Base-by-base conservation (phyloP, 2,329 filamentous ascomycete species). In the Claviceps digitariae region DNA sequence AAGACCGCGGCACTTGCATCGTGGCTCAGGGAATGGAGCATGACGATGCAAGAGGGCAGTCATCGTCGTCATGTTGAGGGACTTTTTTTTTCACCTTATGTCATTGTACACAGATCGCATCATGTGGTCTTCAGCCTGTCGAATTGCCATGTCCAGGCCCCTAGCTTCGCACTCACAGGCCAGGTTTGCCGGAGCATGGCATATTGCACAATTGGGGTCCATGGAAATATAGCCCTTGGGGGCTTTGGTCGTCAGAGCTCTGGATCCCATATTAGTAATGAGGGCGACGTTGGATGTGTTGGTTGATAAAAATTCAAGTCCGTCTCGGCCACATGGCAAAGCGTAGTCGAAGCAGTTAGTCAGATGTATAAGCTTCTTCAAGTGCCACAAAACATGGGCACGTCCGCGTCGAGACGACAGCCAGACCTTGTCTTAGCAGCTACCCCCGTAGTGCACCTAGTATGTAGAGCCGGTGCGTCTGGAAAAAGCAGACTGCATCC, bases 191-290 rank as follows among this genome's bases (percentile, higher is more conserved):
- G 82, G 79, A 57, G 75, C 74, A 62, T 74, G 73, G 66, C 82
- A 85, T 63, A 86, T 81, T 52, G 82, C 82, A 67, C 82, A 86
- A 68, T 84, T 79, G 45, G 82, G 82, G 62, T 85, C 82, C 79
- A 84, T 84, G 67, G 74, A 82, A 66, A 78, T 74, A 64, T 76
- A 61, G 56, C 70, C 65, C 67, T 76, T 77, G 61, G 71, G 69
- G 61, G 64, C 31, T 21, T 55, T 55, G 40, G 38, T 60, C 60
- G 70, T 68, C 47, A 67, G 63, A 53, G 73, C 71, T 72, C 70
- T 77, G 63, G 66, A 58, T 71, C 73, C 74, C 75, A 79, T 79
- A 66, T 75, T 74, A 74, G 72, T 68, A 61, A 61, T 52, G 50
- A 52, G 20, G 27, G 49, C 23, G 17, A 43, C 36, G 17, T 34